Evolutionary conservation across 2,329 filamentous ascomycete genomes (phyloP).

Genomic region (Trichoderma pleuroti): DNA sequence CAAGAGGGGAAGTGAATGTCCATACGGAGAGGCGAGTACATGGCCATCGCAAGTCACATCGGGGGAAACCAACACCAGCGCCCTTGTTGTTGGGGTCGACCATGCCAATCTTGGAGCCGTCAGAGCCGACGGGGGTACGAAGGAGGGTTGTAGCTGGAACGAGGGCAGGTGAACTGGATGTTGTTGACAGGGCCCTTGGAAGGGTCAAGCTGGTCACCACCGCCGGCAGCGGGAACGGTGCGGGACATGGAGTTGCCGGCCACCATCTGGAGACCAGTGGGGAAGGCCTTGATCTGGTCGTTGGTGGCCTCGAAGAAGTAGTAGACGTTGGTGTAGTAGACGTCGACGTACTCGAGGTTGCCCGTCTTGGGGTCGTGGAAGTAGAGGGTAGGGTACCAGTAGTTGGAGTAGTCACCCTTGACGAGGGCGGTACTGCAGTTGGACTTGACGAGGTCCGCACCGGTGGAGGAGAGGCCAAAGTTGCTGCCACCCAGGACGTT

Average conservation of each 20-base stretch:
- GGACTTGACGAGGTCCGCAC: conserved; percentile 55
- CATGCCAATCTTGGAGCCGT: conserved; percentile 54
- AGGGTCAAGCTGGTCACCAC: conserved; percentile 49
- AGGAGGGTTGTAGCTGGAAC: conserved; percentile 44
- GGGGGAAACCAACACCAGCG: conserved; percentile 65
- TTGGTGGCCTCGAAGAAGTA: conserved; percentile 67
- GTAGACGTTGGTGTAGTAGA: conserved; percentile 73
- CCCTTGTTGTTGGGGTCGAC: conserved; percentile 52
- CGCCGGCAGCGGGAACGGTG: conserved; percentile 52
- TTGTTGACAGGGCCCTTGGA: conserved; percentile 50
- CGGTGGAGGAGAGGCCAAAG: conserved; percentile 61
- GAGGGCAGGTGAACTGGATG: conserved; percentile 60
- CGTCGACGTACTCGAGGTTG: conserved; percentile 61
- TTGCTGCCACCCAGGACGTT: conserved; percentile 67
- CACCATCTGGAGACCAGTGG: conserved; percentile 67
- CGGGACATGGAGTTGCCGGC: conserved; percentile 60
- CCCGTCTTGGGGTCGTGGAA: conserved; percentile 61
- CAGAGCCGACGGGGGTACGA: conserved; percentile 53
- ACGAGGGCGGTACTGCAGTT: conserved; percentile 69
- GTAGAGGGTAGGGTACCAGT: conserved; percentile 73
- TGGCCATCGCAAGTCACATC: conserved; percentile 62
- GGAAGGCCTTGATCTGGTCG: conserved; percentile 67
- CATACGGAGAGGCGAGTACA: conserved; percentile 57
- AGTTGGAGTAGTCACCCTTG: conserved; percentile 67
- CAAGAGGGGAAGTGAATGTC: conserved; percentile 72